Evolutionary conservation across 1,284 basidiomycete genomes (phyloP), one percentile per base, ranked within the genome.

Genomic region (Trichosporon faecale): DNA sequence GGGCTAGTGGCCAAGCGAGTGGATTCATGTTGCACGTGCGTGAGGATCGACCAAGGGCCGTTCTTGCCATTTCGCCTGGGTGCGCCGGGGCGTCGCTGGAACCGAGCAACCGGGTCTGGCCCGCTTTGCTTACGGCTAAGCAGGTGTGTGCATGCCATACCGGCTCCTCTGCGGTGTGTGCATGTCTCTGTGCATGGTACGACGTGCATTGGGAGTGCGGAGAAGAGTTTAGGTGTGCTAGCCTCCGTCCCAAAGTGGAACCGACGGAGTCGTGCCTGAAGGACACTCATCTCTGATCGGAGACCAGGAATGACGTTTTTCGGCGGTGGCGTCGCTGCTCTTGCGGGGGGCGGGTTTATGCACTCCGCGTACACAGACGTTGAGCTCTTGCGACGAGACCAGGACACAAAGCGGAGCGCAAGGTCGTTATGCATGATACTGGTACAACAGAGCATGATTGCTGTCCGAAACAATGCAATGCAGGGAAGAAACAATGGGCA

Each of bases 1-100:
- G n/a, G n/a, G n/a, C 44, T 46, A n/a, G 18, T 14, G 49, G 5
- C 8, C 46, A 7, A 49, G 46, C n/a, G 46, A 25, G 49, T 21
- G n/a, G 49, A 31, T 33, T 29, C 25, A 57, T 57, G 60, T 61
- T 14, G 60, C 60, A 61, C 60, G 60, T 61, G 60, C 60, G 60
- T 61, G 16, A 33, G 7, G 60, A 61, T 61, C 60, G 60, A 33
- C 60, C 60, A 61, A 33, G 27, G 29, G 29, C 25, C 9, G 57
- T 23, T 16, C 11, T 12, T 40, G 37, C 14, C 37, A 40, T 40
- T 40, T 16, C 40, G 18, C 33, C 21, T 23, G 8, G 27, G 52
- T 18, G 27, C 16, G 35, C 5, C 23, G 4, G 7, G 21, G 55
- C 29, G 55, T 37, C 35, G 4, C 40, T 44, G 40, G 40, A n/a